A percentile compares a stretch with the other conserved stretches of the same genome.
Conservation (phyloP, 148 eudicot genomes). For the Heliosperma pusillum region DNA sequence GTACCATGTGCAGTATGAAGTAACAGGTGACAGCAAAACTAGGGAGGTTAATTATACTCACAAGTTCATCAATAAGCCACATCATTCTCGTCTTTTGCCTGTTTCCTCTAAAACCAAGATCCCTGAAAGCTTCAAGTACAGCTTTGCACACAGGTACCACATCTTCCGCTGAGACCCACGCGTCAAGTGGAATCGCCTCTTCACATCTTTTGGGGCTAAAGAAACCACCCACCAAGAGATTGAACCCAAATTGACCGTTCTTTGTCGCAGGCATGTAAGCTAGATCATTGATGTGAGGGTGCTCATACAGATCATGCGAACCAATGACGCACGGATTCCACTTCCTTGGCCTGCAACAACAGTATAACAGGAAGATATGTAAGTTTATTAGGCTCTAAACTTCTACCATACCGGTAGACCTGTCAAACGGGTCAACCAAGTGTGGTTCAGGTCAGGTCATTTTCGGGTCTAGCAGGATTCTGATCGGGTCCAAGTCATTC, state of each 20-base stretch:
- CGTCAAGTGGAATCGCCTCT: conserved; percentile 91
- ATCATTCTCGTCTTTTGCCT: conserved; percentile 92
- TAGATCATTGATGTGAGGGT: conserved; percentile 95
- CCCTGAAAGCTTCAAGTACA: conserved; percentile 83
- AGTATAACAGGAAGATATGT: not conserved
- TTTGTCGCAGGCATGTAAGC: conserved; percentile 97
- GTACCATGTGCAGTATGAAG: not conserved
- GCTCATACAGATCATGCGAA: conserved; percentile 91
- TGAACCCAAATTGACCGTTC: conserved; percentile 76
- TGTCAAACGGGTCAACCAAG: too few species aligned
- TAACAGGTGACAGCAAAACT: not conserved
- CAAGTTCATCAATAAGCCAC: conserved; percentile 98
- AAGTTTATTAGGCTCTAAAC: too few species aligned
- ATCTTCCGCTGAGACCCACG: conserved; percentile 91
- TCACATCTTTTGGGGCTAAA: conserved; percentile 89
- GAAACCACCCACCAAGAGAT: conserved; percentile 90
- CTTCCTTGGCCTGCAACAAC: conserved; percentile 75
- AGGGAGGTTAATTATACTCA: conserved; percentile 32
- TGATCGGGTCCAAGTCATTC: too few species aligned
- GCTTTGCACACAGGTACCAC: conserved; percentile 66
- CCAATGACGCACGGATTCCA: conserved; percentile 98
- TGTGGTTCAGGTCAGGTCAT: too few species aligned
- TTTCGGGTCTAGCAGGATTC: too few species aligned
- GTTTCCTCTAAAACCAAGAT: conserved; percentile 90
- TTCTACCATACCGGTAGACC: too few species aligned